Conservation (phyloP, 768 basidiomycete genomes). For the Rhodocollybia butyracea region DNA sequence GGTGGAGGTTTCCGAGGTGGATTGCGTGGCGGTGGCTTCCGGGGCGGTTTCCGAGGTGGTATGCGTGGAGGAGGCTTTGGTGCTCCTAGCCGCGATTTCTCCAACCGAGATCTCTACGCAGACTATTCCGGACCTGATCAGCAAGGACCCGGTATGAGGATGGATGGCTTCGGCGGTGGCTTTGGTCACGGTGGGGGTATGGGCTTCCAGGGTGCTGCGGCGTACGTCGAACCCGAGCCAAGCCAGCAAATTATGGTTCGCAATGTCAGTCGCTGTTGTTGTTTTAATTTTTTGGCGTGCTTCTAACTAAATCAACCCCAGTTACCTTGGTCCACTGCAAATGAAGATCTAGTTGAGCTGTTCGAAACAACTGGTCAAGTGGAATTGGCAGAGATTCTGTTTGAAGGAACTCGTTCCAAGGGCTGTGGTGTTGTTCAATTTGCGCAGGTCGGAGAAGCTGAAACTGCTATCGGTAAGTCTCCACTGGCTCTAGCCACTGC, state of each 20-base stretch:
- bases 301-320: slow-evolving; percentile 25
- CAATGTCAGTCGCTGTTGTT: slow-evolving; percentile 68
- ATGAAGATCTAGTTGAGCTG: slow-evolving; percentile 95
- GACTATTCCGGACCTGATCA: slow-evolving; percentile 91
- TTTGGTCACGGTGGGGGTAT: slow-evolving; percentile 21
- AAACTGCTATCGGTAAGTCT: slow-evolving; percentile 82
- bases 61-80: slow-evolving; percentile 44
- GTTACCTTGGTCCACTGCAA: slow-evolving; percentile 99
- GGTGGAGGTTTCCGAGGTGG: slow-evolving; percentile 33
- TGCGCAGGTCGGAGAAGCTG: slow-evolving; percentile 79
- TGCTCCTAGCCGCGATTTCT: slow-evolving; percentile 67
- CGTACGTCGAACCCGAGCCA: slow-evolving; percentile 67
- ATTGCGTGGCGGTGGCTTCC: slow-evolving; percentile 43
- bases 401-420: slow-evolving; percentile 89
- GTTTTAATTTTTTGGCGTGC: neutral
- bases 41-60: slow-evolving; percentile 41
- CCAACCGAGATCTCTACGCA: slow-evolving; percentile 86
- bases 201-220: slow-evolving; percentile 19
- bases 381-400: slow-evolving; percentile 91
- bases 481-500: neutral
- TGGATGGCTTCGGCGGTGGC: slow-evolving; percentile 35
- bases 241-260: slow-evolving; percentile 98
- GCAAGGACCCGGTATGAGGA: slow-evolving; percentile 40
- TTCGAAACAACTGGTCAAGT: slow-evolving; percentile 98
- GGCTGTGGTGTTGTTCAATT: slow-evolving; percentile 97